Base-by-base conservation (phyloP, 2,329 filamentous ascomycete species). In the Coniochaeta sp. region DNA sequence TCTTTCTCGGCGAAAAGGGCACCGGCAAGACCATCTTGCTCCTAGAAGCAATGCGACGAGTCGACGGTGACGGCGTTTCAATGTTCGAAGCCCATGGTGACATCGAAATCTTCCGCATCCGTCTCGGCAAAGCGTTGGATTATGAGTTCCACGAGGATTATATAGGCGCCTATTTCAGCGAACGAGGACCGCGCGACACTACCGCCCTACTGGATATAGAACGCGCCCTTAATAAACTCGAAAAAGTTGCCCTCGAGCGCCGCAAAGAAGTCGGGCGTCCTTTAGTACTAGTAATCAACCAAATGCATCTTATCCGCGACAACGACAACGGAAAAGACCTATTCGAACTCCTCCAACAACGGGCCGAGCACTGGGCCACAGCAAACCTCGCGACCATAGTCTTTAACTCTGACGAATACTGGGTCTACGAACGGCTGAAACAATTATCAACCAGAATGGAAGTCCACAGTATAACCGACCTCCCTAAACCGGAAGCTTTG, bases 111-210 rank as follows among this genome's bases (percentile, higher is more conserved):
- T 95, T 99, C 66, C 87, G 94, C 16, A 87, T 96, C 40, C 82
- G 94, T 4, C 79, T 99, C 3, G 94, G 94, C 24, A 96, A 96
- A 65, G 90, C 91, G 2, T 76, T 99, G 35, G 91, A 99, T 66
- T 99, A 91, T 66, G 94, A 99, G 65, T 99, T 88, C 61, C 90
- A 97, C 64, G 94, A 97, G 71, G 94, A 99, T 72, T 96, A 95
- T 63, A 96, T 99, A 56, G 94, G 94, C 42, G 89, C 89, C 6
- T 87, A 99, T 54, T 99, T 99, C 68, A 95, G 89, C 54, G 95
- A 99, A 63, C 83, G 88, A 26, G 94, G 94, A 0, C 94, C 94
- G 0, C 82, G 94, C 40, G 94, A 99, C 62, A 91, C 89, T 3
- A 95, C 90, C 0, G 91, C 94, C 4, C 74, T 99, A 30, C 77